Percentiles rank a stretch among this genome's conserved stretches.
phyloP scores from a whole-genome alignment of 2,329 filamentous ascomycete genomes.

The Pseudophaeomoniella oleicola region DNA sequence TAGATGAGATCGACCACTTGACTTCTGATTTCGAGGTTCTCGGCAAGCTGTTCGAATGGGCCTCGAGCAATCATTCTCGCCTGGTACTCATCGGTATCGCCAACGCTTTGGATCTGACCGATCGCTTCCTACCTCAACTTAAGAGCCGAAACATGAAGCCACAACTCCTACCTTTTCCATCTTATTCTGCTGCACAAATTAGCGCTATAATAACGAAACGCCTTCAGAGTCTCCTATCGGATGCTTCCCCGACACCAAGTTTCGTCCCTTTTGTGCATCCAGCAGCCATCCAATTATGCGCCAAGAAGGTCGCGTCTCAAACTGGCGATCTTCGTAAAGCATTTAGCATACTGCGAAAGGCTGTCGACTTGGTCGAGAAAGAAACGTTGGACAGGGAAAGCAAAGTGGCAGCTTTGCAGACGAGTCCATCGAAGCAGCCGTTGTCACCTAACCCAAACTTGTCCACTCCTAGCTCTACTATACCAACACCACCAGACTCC shows the following conservation, averaged over 20 bases:
- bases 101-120: slow-evolving; percentile 88
- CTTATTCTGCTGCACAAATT: slow-evolving; percentile 79
- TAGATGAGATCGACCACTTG: slow-evolving; percentile 93
- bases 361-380: slow-evolving; percentile 75
- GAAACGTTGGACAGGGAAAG: slow-evolving; percentile 59
- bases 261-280: slow-evolving; percentile 84
- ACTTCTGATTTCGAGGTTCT: slow-evolving; percentile 78
- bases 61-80: slow-evolving; percentile 62
- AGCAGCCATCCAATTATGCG: slow-evolving; percentile 82
- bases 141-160: slow-evolving; percentile 89
- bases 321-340: slow-evolving; percentile 90
- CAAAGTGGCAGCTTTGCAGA: slow-evolving; percentile 33
- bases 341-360: slow-evolving; percentile 82
- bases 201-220: slow-evolving; percentile 74
- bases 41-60: slow-evolving; percentile 95
- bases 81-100: slow-evolving; percentile 84
- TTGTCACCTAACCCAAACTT: slow-evolving; percentile 72
- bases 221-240: slow-evolving; percentile 55
- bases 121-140: slow-evolving; percentile 82
- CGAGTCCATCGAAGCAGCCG: slow-evolving; percentile 59
- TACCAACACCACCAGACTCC: slow-evolving; percentile 19
- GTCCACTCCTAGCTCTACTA: neutral
- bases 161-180: slow-evolving; percentile 76
- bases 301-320: slow-evolving; percentile 86
- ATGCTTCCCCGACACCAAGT: slow-evolving; percentile 33